These are phyloP conservation scores for Metarhizium robertsii DNA, from an alignment of 2,329 filamentous ascomycete genomes.

Conservation along the genomic window DNA sequence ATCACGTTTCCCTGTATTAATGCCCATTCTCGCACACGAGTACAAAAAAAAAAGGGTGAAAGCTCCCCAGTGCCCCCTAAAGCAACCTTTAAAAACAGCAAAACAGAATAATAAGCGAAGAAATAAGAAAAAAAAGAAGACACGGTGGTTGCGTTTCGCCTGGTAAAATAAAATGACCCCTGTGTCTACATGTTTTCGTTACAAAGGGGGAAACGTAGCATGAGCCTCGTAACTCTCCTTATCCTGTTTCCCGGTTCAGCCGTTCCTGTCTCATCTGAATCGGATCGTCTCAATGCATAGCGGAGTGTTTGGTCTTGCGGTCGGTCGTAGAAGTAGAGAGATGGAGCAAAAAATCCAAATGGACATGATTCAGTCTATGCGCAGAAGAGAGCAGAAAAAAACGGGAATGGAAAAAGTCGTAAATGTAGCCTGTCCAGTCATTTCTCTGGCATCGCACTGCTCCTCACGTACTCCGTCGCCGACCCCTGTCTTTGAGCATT, in stretches of 20 bases:
- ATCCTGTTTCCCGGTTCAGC: not conserved
- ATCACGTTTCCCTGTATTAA: slow-evolving; percentile 10
- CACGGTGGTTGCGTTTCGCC: not conserved
- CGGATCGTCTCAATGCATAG: slow-evolving; percentile 11
- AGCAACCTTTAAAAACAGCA: slow-evolving; percentile 5
- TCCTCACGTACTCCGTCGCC: slow-evolving; percentile 3
- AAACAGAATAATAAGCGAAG: slow-evolving; percentile 7
- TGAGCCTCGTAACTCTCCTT: not conserved
- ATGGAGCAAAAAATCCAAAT: slow-evolving; percentile 20
- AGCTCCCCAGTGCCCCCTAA: slow-evolving; percentile 1
- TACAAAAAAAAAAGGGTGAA: not conserved
- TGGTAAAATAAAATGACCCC: not conserved
- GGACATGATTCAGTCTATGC: slow-evolving; percentile 27
- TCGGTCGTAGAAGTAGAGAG: slow-evolving; percentile 2
- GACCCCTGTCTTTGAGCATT: not conserved
- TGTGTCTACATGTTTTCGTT: slow-evolving; percentile 1
- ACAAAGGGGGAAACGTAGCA: not conserved
- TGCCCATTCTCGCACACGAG: slow-evolving; percentile 10
- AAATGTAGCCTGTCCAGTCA: slow-evolving; percentile 16
- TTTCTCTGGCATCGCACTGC: slow-evolving; percentile 17
- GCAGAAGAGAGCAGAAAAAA: slow-evolving; percentile 17
- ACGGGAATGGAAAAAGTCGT: slow-evolving; percentile 7
- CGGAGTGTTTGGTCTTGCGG: slow-evolving; percentile 7
- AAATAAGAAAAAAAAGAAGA: not conserved
- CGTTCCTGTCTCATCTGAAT: not conserved